phyloP scores from a whole-genome alignment of 768 basidiomycete species.

The Phaffia tasmanica region DNA sequence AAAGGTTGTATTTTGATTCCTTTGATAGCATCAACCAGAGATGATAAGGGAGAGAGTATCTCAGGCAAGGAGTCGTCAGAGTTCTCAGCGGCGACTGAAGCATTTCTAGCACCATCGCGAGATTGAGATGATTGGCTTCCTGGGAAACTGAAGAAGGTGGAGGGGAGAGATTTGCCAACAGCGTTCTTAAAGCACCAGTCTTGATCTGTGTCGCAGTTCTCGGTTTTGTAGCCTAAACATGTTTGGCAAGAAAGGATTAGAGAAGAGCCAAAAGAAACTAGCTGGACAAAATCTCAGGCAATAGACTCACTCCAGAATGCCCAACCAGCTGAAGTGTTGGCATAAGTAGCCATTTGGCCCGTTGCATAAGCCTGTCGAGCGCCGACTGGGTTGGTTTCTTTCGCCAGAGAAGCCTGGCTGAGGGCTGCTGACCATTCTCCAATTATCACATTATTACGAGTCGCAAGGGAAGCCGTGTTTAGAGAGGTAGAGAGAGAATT shows the following conservation, averaged over 20 bases:
- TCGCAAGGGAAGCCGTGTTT: constrained; percentile 31
- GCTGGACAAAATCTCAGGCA: neutral
- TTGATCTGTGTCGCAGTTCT: constrained; percentile 49
- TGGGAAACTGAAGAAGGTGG: constrained; percentile 50
- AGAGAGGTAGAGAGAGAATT: constrained; percentile 14
- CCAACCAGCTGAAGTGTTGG: constrained; percentile 52
- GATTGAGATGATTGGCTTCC: constrained; percentile 16
- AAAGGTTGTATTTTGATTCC: constrained; percentile 24
- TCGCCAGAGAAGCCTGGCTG: constrained; percentile 44
- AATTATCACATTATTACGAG: constrained; percentile 30
- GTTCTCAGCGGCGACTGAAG: constrained; percentile 13
- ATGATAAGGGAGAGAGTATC: constrained; percentile 25
- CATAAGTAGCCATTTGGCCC: constrained; percentile 51
- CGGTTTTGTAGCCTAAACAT: constrained; percentile 49
- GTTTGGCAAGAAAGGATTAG: neutral
- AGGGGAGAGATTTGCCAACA: constrained; percentile 50
- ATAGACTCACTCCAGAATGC: constrained; percentile 53
- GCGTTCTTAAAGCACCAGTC: constrained; percentile 62
- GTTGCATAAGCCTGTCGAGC: constrained; percentile 49
- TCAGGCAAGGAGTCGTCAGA: constrained; percentile 26
- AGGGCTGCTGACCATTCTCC: constrained; percentile 47
- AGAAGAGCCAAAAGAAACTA: constrained; percentile 8
- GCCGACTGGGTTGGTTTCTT: constrained; percentile 42
- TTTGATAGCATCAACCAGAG: constrained; percentile 20
- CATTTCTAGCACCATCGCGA: constrained; percentile 14